Evolutionary conservation across 2,329 filamentous ascomycete genomes (phyloP).

Genomic region (Didymella glomerata): DNA sequence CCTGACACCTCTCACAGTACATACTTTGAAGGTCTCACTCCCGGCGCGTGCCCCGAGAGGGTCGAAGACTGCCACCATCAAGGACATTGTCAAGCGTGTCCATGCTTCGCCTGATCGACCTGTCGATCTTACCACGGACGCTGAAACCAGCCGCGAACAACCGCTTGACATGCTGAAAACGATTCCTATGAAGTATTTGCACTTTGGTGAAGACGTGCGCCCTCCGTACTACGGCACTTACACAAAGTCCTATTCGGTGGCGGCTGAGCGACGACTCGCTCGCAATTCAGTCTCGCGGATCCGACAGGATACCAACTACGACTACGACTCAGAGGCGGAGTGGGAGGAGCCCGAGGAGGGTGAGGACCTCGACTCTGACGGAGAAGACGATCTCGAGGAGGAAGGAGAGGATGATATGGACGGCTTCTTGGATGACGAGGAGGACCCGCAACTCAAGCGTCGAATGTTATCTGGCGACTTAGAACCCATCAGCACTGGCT

Average conservation of each 20-base stretch:
- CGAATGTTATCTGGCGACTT: slow-evolving; percentile 71
- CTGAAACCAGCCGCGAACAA: slow-evolving; percentile 28
- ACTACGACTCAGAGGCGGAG: slow-evolving; percentile 86
- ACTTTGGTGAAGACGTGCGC: slow-evolving; percentile 69
- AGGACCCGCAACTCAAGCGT: slow-evolving; percentile 66
- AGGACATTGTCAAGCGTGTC: slow-evolving; percentile 55
- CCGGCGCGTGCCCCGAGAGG: slow-evolving; percentile 27
- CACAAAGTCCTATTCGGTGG: slow-evolving; percentile 64
- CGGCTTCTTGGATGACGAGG: slow-evolving; percentile 87
- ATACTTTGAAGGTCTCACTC: slow-evolving; percentile 32
- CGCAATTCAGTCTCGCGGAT: slow-evolving; percentile 63
- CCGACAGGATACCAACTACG: slow-evolving; percentile 75
- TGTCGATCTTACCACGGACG: slow-evolving; percentile 56
- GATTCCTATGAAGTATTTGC: slow-evolving; percentile 70
- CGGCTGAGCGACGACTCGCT: slow-evolving; percentile 57
- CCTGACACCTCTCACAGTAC: slow-evolving; percentile 27
- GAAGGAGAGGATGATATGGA: slow-evolving; percentile 87
- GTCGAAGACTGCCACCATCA: slow-evolving; percentile 33
- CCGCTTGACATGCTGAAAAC: slow-evolving; percentile 58
- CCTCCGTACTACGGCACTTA: slow-evolving; percentile 77
- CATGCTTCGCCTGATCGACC: slow-evolving; percentile 53
- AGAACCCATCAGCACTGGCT: slow-evolving; percentile 78
- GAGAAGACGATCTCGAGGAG: slow-evolving; percentile 73
- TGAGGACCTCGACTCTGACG: slow-evolving; percentile 71
- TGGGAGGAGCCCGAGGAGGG: slow-evolving; percentile 81